phyloP scores from a whole-genome alignment of 768 basidiomycete species.

The Suillus bovinus region DNA sequence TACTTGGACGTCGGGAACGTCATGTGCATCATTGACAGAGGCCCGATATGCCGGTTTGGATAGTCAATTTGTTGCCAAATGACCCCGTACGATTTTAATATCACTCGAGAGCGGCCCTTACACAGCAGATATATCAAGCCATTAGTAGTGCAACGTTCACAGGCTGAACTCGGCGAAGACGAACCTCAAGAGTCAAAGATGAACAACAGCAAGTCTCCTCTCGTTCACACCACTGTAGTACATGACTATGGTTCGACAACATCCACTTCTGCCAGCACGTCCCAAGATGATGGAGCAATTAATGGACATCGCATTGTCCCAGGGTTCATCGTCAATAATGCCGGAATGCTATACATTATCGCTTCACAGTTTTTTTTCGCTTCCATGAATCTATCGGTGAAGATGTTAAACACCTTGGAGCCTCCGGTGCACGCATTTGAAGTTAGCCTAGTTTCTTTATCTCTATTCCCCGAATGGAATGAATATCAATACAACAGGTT shows the following conservation, averaged over 20 bases:
- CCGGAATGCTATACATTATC: conserved; percentile 62
- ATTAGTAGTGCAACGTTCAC: neutral
- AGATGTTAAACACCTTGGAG: conserved; percentile 57
- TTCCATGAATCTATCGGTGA: conserved; percentile 62
- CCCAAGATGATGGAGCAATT: neutral
- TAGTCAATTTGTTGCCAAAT: too few relatives aligned
- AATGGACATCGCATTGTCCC: neutral
- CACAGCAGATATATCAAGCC: neutral
- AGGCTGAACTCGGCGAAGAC: neutral
- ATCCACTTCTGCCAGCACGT: too few relatives aligned
- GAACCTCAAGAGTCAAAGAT: neutral
- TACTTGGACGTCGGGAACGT: too few relatives aligned
- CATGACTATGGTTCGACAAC: neutral
- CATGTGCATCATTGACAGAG: too few relatives aligned
- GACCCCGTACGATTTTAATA: too few relatives aligned
- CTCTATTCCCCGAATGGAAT: neutral
- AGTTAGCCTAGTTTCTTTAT: conserved; percentile 33
- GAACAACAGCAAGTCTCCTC: neutral
- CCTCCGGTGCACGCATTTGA: conserved; percentile 59
- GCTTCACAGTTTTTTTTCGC: conserved; percentile 60
- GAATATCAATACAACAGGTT: conserved; percentile 34
- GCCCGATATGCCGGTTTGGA: too few relatives aligned
- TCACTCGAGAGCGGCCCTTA: too few relatives aligned
- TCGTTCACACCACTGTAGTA: neutral
- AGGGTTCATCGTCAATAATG: conserved; percentile 38